A percentile compares a stretch with the other conserved stretches of the same genome.
These are phyloP conservation scores for Dothiorella sarmentorum DNA, from an alignment of 2,329 filamentous ascomycete genomes.

Conservation along the genomic window DNA sequence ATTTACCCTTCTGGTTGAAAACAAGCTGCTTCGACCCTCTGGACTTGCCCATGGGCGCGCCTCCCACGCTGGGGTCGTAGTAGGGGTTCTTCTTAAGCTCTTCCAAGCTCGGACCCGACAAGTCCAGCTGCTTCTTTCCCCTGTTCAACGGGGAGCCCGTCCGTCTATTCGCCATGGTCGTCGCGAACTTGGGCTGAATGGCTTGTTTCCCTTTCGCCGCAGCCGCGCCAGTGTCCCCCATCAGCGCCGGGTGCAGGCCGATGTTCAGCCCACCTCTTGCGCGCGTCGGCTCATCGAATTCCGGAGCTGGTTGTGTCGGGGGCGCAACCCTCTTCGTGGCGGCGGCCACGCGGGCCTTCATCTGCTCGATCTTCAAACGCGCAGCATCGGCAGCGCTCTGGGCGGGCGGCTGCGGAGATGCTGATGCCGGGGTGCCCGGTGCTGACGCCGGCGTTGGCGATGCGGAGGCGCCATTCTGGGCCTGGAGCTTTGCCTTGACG, in stretches of 20 bases:
- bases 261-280: conserved; percentile 69
- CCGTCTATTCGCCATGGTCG: conserved; percentile 53
- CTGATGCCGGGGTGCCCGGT: conserved; percentile 19
- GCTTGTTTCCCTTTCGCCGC: conserved; percentile 42
- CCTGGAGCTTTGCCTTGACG: conserved; percentile 33
- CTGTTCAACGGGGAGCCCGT: conserved; percentile 45
- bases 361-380: conserved; percentile 62
- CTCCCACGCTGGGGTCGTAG: conserved; percentile 67
- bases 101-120: conserved; percentile 56
- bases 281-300: conserved; percentile 46
- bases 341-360: conserved; percentile 58
- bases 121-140: conserved; percentile 51
- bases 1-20: conserved; percentile 96
- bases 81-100: conserved; percentile 73
- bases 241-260: conserved; percentile 72
- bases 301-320: conserved; percentile 39
- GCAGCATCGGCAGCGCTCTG: conserved; percentile 28
- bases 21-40: conserved; percentile 72
- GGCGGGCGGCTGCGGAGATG: conserved; percentile 1
- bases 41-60: conserved; percentile 55
- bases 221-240: conserved; percentile 41
- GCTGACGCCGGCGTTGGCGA: conserved; percentile 19
- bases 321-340: conserved; percentile 38
- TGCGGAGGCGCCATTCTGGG: conserved; percentile 20
- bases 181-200: conserved; percentile 52